Evolutionary conservation across 805 yeast species (phyloP), one percentile per base, ranked within the genome.

Genomic region (Zygosaccharomyces pseudorouxii): DNA sequence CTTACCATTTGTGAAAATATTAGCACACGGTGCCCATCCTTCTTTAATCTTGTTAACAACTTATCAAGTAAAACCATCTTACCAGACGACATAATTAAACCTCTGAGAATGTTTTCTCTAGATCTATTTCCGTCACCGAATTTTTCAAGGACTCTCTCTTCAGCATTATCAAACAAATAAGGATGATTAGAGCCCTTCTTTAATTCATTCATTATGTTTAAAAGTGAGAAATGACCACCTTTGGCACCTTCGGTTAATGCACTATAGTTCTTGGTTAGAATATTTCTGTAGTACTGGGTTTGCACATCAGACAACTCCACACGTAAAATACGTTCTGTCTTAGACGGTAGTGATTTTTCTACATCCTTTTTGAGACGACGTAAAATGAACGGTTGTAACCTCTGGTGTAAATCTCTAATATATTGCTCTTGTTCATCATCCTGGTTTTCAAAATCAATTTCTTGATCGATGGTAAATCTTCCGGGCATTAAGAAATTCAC

Each of bases 101-200:
- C 99, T 63, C 89, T 81, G 36, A 93, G 70, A 18, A 86, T 76
- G 55, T 82, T 87, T 57, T 92, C 97, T 51, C 97, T 77, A 1
- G 89, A 75, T 27, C 74, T 69, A 37, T 65, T 64, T 35, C 76
- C 74, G 37, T 77, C 77, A 18, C 83, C 84, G 29, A 82, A 82
- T 51, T 82, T 82, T 11, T 82, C 72, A 51, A 85, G 70, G 29
- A 93, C 89, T 49, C 84, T 78, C 25, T 84, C 86, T 68, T 93
- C 99, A 2, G 96, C 98, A 50, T 84, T 85, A 57, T 90, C 97
- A 69, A 93, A 93, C 48, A 93, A 70, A 59, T 93, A 93, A 0
- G 99, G 99, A 64, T 93, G 99, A 62, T 93, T 93, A 0, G 96
- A 87, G 0, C 98, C 98, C 68, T 93, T 93, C 62, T 92, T 93